These are phyloP conservation scores for Zarea fungicola DNA, from an alignment of 2,329 filamentous ascomycete genomes.

Conservation along the genomic window DNA sequence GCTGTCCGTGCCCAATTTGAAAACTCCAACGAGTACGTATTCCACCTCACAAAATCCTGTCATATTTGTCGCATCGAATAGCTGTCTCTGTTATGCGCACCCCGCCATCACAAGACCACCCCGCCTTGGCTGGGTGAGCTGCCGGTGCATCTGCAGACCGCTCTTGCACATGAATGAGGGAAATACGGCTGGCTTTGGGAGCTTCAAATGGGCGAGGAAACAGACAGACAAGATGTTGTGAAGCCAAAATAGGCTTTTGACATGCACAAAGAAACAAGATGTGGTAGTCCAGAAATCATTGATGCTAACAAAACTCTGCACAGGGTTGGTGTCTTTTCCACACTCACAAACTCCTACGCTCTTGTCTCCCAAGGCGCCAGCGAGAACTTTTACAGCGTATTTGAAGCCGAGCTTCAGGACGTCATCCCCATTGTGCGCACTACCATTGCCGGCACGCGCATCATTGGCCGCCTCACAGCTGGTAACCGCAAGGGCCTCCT, in stretches of 20 bases:
- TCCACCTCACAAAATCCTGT: background rate
- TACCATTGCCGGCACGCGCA: slow-evolving; percentile 93
- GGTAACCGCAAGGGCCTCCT: slow-evolving; percentile 96
- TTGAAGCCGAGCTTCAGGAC: slow-evolving; percentile 96
- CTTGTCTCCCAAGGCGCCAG: slow-evolving; percentile 90
- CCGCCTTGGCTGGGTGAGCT: slow-evolving; percentile 6
- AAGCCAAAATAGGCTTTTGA: background rate
- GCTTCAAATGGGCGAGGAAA: background rate
- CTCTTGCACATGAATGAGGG: background rate
- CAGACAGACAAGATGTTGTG: background rate
- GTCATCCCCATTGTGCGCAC: slow-evolving; percentile 95
- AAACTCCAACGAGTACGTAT: slow-evolving; percentile 80
- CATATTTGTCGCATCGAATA: background rate
- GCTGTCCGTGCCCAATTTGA: slow-evolving; percentile 73
- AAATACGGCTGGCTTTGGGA: background rate
- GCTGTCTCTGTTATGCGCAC: background rate
- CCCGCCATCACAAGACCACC: slow-evolving; percentile 12
- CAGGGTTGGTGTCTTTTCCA: slow-evolving; percentile 94
- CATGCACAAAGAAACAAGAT: no score
- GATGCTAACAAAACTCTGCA: background rate
- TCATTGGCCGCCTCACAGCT: slow-evolving; percentile 90
- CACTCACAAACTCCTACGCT: slow-evolving; percentile 95
- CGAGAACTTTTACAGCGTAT: slow-evolving; percentile 99
- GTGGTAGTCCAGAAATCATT: background rate
- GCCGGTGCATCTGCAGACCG: background rate